Evolutionary conservation across 768 basidiomycete genomes (phyloP), one percentile per base, ranked within the genome.

Genomic region (Fomitopsis serialis): DNA sequence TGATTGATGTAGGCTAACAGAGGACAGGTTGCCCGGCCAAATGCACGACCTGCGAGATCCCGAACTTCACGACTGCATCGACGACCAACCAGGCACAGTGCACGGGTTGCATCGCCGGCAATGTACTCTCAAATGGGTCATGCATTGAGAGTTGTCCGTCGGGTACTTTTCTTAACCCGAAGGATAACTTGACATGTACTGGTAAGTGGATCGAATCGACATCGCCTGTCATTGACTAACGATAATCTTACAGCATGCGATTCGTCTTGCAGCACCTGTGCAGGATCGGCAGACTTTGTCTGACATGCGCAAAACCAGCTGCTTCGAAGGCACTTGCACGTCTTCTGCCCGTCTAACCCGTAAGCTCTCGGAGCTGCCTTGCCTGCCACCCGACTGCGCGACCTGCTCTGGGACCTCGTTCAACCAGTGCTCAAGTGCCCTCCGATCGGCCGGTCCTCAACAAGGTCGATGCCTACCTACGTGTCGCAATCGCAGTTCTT

Each of bases 311-410:
- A 78, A 46, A 78, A 77, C 54, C 78, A 82, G 60, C 73, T 92
- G 89, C 88, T 23, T 81, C 81, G 12, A 69, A 72, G 92, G 92
- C 11, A 80, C 81, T 67, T 96, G 92, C 63, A 80, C 89, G 44
- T 71, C 79, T 17, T 77, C 5, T 95, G 92, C 63, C 89, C 92
- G 0, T 76, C 83, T 36, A 81, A 80, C 54, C 84, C 1, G 86
- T 92, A 70, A 70, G 75, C 49, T 78, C 87, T 11, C 76, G 82
- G 22, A 69, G 79, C 24, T 95, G 92, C 70, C 63, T 82, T 51
- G 61, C 83, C 5, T 96, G 93, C 67, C 92, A 95, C 55, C 82
- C 90, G 93, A 95, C 64, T 96, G 92, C 62, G 81, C 80, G 15
- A 83, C 86, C 1, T 96, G 93, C 68, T 81, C 82, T 22, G 91